Evolutionary conservation across 1,139 yeast genomes (phyloP), one percentile per base, ranked within the genome.

Genomic region (Scheffersomyces insectosa): DNA sequence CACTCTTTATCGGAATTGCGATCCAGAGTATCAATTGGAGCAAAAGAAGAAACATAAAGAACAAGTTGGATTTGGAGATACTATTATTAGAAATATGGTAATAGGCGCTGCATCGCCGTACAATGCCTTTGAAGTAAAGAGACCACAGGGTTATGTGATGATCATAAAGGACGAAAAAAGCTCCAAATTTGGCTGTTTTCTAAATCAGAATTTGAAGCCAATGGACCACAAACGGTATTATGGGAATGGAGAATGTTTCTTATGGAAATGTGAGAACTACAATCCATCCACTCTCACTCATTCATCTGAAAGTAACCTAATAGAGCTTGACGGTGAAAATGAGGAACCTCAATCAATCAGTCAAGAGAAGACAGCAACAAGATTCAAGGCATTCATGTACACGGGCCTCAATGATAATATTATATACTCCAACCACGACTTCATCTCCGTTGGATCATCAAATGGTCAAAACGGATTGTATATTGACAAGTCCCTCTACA

Each of bases 211-310:
- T 44, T 76, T 87, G 44, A 82, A 78, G 47, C 85, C 90, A 4
- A 75, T 83, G 53, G 90, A 85, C 39, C 82, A 82, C 40, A 79
- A 79, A 56, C 73, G 90, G 45, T 93, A 84, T 65, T 87, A 84
- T 55, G 99, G 99, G 2, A 91, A 90, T 63, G 97, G 98, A 1
- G 97, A 93, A 62, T 89, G 98, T 57, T 90, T 91, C 56, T 72
- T 93, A 30, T 93, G 97, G 97, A 88, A 86, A 55, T 60, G 76
- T 31, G 85, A 81, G 41, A 53, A 47, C 41, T 57, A 49, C 41
- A 57, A 57, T 36, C 60, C 59, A 15, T 42, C 48, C 15, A 51
- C 52, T 35, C 42, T 57, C 25, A 5, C 15, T 20, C 38, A 31
- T 31, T 14, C 15, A 15, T 31, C 34, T 14, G 20, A 31, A 10